Evolutionary conservation across 805 yeast species (phyloP).

Genomic region (Kuraishia ogatae): DNA sequence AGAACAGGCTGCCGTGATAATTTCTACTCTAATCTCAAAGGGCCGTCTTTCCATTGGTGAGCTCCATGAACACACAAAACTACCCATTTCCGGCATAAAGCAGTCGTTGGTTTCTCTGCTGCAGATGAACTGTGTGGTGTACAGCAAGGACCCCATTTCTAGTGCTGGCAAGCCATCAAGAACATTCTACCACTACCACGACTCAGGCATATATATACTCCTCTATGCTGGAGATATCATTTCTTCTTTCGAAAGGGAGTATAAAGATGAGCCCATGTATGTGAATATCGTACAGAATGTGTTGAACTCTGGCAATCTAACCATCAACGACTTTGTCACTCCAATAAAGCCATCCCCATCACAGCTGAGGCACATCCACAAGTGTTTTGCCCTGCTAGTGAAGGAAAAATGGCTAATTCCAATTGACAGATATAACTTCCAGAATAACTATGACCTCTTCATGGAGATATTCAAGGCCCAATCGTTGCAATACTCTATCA

Average conservation of each 20-base stretch:
- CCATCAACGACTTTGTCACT: constrained; percentile 39
- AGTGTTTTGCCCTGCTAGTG: constrained; percentile 34
- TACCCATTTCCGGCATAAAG: constrained; percentile 45
- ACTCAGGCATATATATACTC: constrained; percentile 53
- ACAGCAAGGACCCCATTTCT: constrained; percentile 38
- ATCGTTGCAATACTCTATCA: constrained; percentile 20
- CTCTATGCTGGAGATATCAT: constrained; percentile 76
- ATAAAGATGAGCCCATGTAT: constrained; percentile 27
- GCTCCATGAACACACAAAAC: constrained; percentile 33
- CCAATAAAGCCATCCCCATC: constrained; percentile 10
- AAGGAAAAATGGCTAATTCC: constrained; percentile 43
- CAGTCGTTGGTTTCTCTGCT: constrained; percentile 66
- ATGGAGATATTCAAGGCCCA: constrained; percentile 30
- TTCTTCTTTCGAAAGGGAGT: constrained; percentile 35
- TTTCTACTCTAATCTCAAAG: constrained; percentile 51
- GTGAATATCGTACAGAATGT: constrained; percentile 64
- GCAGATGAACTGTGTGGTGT: constrained; percentile 68
- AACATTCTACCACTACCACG: constrained; percentile 50
- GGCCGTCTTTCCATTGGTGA: constrained; percentile 60
- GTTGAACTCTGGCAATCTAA: constrained; percentile 59
- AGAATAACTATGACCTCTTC: constrained; percentile 21
- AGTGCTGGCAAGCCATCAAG: constrained; percentile 12
- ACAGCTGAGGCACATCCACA: constrained; percentile 19
- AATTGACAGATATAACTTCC: constrained; percentile 24
- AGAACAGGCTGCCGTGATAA: constrained; percentile 58